Percentiles rank a stretch among this genome's conserved stretches.
phyloP scores from a whole-genome alignment of 2,329 filamentous ascomycete genomes.

The Hypoxylon sp. region DNA sequence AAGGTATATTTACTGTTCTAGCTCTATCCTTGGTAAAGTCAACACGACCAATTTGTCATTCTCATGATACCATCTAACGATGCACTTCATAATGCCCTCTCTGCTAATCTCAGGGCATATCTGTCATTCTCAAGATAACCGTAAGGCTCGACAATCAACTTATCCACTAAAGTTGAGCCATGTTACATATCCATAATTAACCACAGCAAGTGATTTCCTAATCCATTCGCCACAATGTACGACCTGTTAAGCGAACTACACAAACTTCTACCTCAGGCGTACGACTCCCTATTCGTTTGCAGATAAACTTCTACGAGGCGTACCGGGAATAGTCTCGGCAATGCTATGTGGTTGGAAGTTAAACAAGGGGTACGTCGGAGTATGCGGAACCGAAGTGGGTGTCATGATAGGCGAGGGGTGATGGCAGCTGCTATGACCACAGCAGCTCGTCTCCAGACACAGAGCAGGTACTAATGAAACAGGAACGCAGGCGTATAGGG shows the following conservation, averaged over 20 bases:
- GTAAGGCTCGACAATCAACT: background rate
- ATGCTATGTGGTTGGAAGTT: slow-evolving; percentile 19
- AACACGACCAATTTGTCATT: slow-evolving; percentile 25
- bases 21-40: slow-evolving; percentile 25
- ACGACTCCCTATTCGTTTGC: slow-evolving; percentile 15
- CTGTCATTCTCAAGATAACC: slow-evolving; percentile 6
- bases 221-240: background rate
- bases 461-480: slow-evolving; percentile 39
- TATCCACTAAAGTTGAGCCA: background rate
- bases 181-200: background rate
- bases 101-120: slow-evolving; percentile 21
- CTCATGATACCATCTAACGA: slow-evolving; percentile 29
- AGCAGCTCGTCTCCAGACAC: slow-evolving; percentile 35
- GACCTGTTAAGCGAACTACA: background rate
- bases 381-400: slow-evolving; percentile 13
- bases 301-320: slow-evolving; percentile 41
- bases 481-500: slow-evolving; percentile 37
- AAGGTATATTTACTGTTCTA: slow-evolving; percentile 19
- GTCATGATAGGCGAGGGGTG: slow-evolving; percentile 27
- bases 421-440: slow-evolving; percentile 25
- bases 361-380: slow-evolving; percentile 9
- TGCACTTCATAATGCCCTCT: background rate
- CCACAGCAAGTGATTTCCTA: background rate
- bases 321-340: slow-evolving; percentile 26
- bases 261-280: background rate